Base-by-base conservation (phyloP, 2,329 filamentous ascomycete species). In the Exophiala oligosperma region DNA sequence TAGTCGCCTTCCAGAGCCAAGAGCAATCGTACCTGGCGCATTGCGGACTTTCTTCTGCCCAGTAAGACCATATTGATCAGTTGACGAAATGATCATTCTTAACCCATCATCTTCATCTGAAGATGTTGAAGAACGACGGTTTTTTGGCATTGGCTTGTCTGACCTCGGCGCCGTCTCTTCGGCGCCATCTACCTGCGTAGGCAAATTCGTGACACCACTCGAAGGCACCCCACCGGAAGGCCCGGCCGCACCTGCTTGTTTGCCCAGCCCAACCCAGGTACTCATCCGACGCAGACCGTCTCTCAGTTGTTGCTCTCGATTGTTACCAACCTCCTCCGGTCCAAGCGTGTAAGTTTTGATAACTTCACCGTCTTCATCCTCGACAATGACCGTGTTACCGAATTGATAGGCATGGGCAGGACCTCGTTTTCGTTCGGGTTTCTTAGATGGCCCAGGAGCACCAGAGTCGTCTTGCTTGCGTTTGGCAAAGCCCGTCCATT, bases 361-460 rank as follows among this genome's bases (percentile, higher is more conserved):
- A 26, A 88, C 85, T 70, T 88, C 85, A 26, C 85, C 85, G 64
- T 87, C 84, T 67, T 86, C 84, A 64, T 88, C 85, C 69, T 88
- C 85, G 14, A 88, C 84, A 69, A 88, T 88, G 64, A 88, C 85
- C n/a, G 85, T 88, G 66, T 87, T 87, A 52, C 85, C 85, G 64
- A 86, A 87, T 61, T 87, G 85, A 66, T 87, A 88, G 1, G 85
- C 85, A 58, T 85, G 81, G 38, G 85, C 85, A 44, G 85, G 84
- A 28, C 83, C 84, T 57, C 72, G 68, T 49, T 68, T 68, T 44
- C 69, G 70, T 28, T 73, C 68, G 29, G 76, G 51, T 48, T 64
- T 62, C 50, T 64, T 51, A 14, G 61, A 23, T 63, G 67, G 29
- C 57, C 49, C 37, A 66, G 61, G 47, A 24, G 65, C 63, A 56